Evolutionary conservation across 2,329 filamentous ascomycete genomes (phyloP), one percentile per base, ranked within the genome.

Genomic region (Hymenoscyphus linearis): DNA sequence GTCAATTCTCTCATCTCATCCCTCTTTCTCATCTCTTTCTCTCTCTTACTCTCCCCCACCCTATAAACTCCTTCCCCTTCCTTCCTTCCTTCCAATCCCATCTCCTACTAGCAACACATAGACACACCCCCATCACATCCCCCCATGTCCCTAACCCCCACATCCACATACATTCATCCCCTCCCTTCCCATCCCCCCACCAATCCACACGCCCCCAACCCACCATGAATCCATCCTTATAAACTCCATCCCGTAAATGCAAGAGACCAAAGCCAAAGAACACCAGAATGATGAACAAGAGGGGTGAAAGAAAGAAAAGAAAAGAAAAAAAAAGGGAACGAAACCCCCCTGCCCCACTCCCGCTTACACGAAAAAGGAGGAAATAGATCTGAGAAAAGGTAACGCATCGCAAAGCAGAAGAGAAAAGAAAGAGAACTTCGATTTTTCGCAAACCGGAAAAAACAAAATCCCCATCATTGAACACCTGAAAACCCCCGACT

Each of bases 161-260:
- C 27, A 31, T 31, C 27, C 27, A n/a, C n/a, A n/a, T n/a, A n/a
- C n/a, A n/a, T n/a, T n/a, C n/a, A n/a, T n/a, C n/a, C n/a, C n/a
- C n/a, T n/a, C n/a, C n/a, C n/a, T n/a, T n/a, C n/a, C n/a, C n/a
- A 7, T 31, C 27, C 27, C 27, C 27, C 27, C 27, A 7, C 27
- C 27, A 31, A 5, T 31, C 27, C 27, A 31, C 27, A 31, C 27
- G 27, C 4, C 27, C 27, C 27, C 27, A 4, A 31, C 27, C 27
- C 27, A 31, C 27, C 27, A 31, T 31, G 27, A 31, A 31, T 31
- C 59, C 37, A 22, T 56, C 59, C 37, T 58, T 52, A 62, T 57
- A 40, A 66, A 69, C 68, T 67, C 67, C 69, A 56, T 64, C 62
- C 27, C 65, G 35, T 27, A 67, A 66, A 68, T 66, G 68, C 67